Base-by-base conservation (phyloP, 768 basidiomycete species). In the Rhodosporidiobolus odoratus region DNA sequence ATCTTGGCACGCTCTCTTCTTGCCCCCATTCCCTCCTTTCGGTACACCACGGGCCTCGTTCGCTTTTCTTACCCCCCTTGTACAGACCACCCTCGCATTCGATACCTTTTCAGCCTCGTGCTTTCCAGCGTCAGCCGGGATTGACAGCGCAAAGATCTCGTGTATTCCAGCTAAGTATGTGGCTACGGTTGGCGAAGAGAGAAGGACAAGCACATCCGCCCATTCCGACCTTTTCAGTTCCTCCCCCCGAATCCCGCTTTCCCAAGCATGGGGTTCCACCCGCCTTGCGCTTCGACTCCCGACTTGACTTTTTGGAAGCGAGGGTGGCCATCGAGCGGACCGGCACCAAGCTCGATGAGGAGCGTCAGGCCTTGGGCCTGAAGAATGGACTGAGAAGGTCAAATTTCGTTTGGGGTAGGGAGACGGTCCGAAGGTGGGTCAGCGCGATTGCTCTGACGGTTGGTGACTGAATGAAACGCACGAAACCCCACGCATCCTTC, bases 241-340 rank as follows among this genome's bases (percentile, higher is more conserved):
- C 27, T 52, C 21, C 50, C 27, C 50, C n/a, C n/a, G n/a, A n/a
- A n/a, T 23, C 58, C 57, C 35, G 52, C 21, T 25, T 65, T n/a
- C n/a, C 65, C 65, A 17, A 59, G 25, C 65, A 66, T 66, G 15
- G 66, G 52, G 54, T 62, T 62, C 62, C 62, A 69, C 12, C 68
- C 68, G 38, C 53, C 50, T 47, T 40, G 58, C 48, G 62, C 62
- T 19, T 43, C 37, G 57, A 69, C 41, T 32, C 57, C 68, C 62
- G 40, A 25, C 10, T 8, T 2, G 48, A 50, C 13, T 6, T 32
- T 27, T 35, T 47, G 16, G 1, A 19, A 16, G 57, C 57, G 68
- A 27, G 66, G 60, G 16, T 34, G 27, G 43, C 62, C 57, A 37
- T 57, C 23, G 50, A 69, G 48, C 1, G 68, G 41, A 21, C 68